Percentiles rank a stretch among this genome's conserved stretches.
These are phyloP conservation scores for Syzygium aqueum DNA, from an alignment of 345 rosid genomes.

Conservation along the genomic window DNA sequence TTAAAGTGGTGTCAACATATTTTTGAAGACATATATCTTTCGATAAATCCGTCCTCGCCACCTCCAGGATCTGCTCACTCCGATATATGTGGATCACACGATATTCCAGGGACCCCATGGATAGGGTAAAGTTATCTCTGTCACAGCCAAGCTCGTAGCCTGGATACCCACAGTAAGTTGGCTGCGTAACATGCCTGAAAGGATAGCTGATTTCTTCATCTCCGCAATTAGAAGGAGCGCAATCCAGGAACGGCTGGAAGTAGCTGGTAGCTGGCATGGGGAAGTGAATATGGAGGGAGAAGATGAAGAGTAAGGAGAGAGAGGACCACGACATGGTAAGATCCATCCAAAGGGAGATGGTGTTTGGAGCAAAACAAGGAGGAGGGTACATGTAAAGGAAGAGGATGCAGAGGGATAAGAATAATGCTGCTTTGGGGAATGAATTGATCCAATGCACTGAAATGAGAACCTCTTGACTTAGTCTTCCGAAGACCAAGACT, in stretches of 20 bases:
- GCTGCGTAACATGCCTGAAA: fast-evolving
- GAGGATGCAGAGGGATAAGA: no score
- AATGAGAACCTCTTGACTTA: background rate
- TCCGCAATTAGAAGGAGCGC: background rate
- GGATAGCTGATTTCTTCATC: background rate
- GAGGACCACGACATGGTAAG: background rate
- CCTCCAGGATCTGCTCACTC: background rate
- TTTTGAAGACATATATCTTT: background rate
- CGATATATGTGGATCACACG: background rate
- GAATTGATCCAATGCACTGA: background rate
- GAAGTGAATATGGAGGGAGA: background rate
- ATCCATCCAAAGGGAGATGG: background rate
- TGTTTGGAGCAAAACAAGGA: background rate
- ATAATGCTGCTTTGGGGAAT: background rate
- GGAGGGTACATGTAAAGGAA: no score
- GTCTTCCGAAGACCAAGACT: background rate
- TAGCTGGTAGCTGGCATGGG: background rate
- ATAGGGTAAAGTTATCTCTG: fast-evolving
- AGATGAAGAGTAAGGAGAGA: background rate
- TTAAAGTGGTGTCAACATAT: background rate
- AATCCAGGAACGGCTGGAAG: fast-evolving
- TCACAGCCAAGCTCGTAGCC: background rate
- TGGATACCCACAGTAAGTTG: background rate
- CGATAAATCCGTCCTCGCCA: background rate
- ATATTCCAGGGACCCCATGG: background rate